Evolutionary conservation across 495 filamentous ascomycete species (phyloP), one percentile per base, ranked within the genome.

Genomic region (Aspergillus affinis): DNA sequence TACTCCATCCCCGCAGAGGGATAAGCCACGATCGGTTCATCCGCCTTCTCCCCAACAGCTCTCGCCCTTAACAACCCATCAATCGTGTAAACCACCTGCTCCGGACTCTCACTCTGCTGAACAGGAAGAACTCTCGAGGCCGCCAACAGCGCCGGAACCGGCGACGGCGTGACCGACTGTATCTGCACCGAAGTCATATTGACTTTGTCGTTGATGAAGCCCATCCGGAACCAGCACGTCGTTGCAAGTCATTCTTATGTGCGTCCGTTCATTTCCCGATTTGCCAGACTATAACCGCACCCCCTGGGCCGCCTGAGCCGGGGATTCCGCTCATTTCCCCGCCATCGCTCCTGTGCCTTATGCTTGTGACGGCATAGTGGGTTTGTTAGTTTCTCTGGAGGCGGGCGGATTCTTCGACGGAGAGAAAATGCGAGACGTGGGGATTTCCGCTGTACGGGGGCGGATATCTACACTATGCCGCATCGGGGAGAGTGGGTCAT

Each of bases 21-120:
- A 51, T 71, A 77, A 0, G 69, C 71, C 17, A 74, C 68, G 6
- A 75, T 67, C 10, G 69, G 64, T 48, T 71, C 62, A 54, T 72
- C 54, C 17, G 67, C 65, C 18, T 48, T 61, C 27, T 60, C 56
- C 2, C 63, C 65, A 48, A 58, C 48, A 4, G 68, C 68, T 57
- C 72, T 56, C 10, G 64, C 59, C 41, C 65, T 64, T 3, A 76
- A 20, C 13, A 76, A 65, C 19, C 69, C 69, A 46, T 73, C 61
- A 19, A 76, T 65, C 7, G 66, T 72, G 44, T 65, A 63, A 17
- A 68, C 58, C 17, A 55, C 57, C 21, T 55, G 46, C 27, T 63
- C 58, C 12, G 60, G 53, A 6, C 27, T 41, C 17, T 64, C 61
- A 10, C 36, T 8, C 30, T 32, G 7, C 30, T 32, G 3, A 10